Evolutionary conservation across 768 basidiomycete genomes (phyloP), one percentile per base, ranked within the genome.

Genomic region (Ramaria rubella): DNA sequence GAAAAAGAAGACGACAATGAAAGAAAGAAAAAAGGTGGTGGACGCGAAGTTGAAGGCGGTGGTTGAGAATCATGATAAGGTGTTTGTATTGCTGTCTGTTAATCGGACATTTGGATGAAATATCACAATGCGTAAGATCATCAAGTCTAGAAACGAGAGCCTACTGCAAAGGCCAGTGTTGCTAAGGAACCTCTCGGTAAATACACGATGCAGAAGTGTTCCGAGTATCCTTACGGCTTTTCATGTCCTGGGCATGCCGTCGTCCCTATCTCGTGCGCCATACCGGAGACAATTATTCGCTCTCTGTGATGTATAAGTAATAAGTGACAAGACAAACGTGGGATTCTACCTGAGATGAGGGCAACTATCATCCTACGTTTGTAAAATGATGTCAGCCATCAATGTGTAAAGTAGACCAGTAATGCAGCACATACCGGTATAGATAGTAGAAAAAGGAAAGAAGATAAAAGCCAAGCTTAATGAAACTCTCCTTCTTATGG

Each of bases 401-500:
- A 26, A 6, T 15, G 21, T 53, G 61, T 8, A 29, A 24, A 2
- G 46, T 11, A n/a, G n/a, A n/a, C 17, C 40, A 21, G 29, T 65
- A 36, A 14, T 51, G 49, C 29, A 33, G 1, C 27, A 75, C 90
- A 57, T 62, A 90, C 90, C 88, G 79, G 67, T 93, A 93, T 62
- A 93, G 83, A 66, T 93, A 93, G 70, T 89, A 91, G 78, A 92
- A 91, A 77, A 90, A 91, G 55, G 90, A 91, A 57, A 93, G 77
- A 61, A 93, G 82, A 69, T 92, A 94, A 73, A 93, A 93, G 11
- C 90, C 93, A 55, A 96, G 85, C 75, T 95, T 96, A 72, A 94
- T 79, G 67, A 96, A 95, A 63, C 86, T 86, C 75, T 94, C 95
- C 67, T 92, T 96, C 77, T 99, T 99, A 75, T 98, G 96, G 38